Evolutionary conservation across 2,329 filamentous ascomycete species (phyloP), one percentile per base, ranked within the genome.

Genomic region (Colletotrichum theobromicola): DNA sequence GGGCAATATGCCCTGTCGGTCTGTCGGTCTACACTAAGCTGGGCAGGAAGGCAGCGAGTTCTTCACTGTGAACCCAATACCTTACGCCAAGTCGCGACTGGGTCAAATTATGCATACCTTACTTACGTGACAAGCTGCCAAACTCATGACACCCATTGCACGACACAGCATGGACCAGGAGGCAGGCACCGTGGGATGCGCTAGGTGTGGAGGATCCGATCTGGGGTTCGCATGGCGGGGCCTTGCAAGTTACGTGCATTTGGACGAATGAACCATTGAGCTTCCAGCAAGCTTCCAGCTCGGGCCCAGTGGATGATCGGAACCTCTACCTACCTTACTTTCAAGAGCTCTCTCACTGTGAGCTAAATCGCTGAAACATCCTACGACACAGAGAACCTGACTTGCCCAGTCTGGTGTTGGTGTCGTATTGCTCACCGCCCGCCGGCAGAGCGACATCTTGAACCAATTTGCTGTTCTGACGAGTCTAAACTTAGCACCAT

Each of bases 311-410:
- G 42, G 42, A 50, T 50, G 42, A 50, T 50, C 42, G 42, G n/a
- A 21, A 50, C 42, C 42, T 50, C n/a, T 21, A 21, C n/a, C 42
- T 50, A 50, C n/a, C 42, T 50, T 50, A 50, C 42, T 13, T 50
- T 50, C 60, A 34, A 65, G 21, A 35, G 30, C 16, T 34, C 16
- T 34, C 24, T 30, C 35, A 50, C 34, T n/a, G 55, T 26, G 24
- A 63, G 69, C n/a, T 53, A 32, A 46, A 66, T 57, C 61, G 35
- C 67, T 71, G 61, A 74, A 74, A 74, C 67, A 60, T 74, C 61
- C 53, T 37, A 62, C 53, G 57, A 62, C 34, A 64, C 68, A 67
- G 35, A 26, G 9, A 28, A 21, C 63, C 42, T 50, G 42, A 50
- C 37, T 50, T 58, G 32, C 46, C 62, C 35, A 32, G 21, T 46